Evolutionary conservation across 1,284 basidiomycete genomes (phyloP), one percentile per base, ranked within the genome.

Genomic region (Termitomyces sp.): DNA sequence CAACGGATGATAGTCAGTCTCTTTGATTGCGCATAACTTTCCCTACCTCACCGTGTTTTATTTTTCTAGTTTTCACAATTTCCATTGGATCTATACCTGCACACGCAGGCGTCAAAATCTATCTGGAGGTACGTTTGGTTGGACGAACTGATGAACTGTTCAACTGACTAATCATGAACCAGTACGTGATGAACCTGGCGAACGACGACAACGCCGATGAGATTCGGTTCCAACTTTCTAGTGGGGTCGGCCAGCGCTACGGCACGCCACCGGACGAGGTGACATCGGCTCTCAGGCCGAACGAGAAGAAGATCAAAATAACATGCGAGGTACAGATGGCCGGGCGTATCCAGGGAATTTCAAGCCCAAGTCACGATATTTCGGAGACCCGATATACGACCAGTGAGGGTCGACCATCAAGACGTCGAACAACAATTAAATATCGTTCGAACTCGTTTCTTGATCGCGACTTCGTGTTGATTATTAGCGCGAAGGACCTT

Each of bases 11-110:
- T 55, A 66, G 81, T 82, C 46, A 61, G 78, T 62, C 9, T 35
- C 8, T 39, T 33, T 37, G 46, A 28, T 46, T 24, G 30, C 31
- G 7, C 28, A 35, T 21, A 26, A 11, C 6, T 34, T 50, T 19
- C 18, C 19, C 21, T 49, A n/a, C 21, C 10, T 48, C 10, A 16
- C 28, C 10, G 34, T 24, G 46, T 28, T 24, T n/a, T n/a, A n/a
- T n/a, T 24, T 49, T 30, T 55, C 6, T 51, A 83, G 81, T 80
- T 44, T 83, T 83, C 60, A 78, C 73, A 0, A 78, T 83, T 28
- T 81, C 80, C 2, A 59, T 83, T 5, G 81, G 81, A 5, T 72
- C 74, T 1, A 72, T 83, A 42, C 74, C 76, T 21, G 66, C 73
- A 0, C 53, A 57, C 5, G 60, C 72, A 35, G 72, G 59, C 3